Evolutionary conservation across 164 flowering plant species (phyloP).

Genomic region (Saururus chinensis): DNA sequence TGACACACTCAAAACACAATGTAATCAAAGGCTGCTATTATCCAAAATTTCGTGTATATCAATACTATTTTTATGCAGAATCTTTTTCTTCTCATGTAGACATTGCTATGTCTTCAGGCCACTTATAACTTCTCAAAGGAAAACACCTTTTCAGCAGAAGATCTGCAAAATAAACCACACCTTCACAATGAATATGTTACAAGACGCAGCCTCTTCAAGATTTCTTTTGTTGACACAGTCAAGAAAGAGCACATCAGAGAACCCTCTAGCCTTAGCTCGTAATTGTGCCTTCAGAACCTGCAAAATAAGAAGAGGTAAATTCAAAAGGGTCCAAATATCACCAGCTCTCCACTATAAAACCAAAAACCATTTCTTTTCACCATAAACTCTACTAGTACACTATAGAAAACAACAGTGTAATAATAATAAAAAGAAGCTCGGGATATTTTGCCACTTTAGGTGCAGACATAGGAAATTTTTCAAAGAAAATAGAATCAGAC

Average conservation of each 20-base stretch:
- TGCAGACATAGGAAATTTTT: no score
- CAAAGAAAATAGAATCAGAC: neutral
- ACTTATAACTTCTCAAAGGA: no score
- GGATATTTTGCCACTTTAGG: no score
- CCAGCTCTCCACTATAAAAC: neutral
- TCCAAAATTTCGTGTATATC: no score
- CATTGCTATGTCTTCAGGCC: no score
- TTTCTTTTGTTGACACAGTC: conserved; percentile 41
- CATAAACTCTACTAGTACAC: no score
- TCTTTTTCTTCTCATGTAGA: no score
- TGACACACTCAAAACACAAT: no score
- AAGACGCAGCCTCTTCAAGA: conserved; percentile 59
- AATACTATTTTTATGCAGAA: no score
- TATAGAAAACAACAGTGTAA: no score
- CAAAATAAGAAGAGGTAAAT: neutral
- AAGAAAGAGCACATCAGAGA: conserved; percentile 57
- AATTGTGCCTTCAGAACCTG: conserved; percentile 40
- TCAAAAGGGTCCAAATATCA: neutral
- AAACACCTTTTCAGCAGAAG: neutral
- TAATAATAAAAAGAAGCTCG: no score
- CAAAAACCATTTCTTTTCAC: neutral
- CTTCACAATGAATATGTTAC: conserved; percentile 62
- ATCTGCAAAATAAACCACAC: conserved; percentile 15
- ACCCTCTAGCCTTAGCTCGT: conserved; percentile 48
- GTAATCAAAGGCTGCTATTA: no score